These are phyloP conservation scores for Colletotrichum truncatum DNA, from an alignment of 2,329 filamentous ascomycete species.

Conservation along the genomic window DNA sequence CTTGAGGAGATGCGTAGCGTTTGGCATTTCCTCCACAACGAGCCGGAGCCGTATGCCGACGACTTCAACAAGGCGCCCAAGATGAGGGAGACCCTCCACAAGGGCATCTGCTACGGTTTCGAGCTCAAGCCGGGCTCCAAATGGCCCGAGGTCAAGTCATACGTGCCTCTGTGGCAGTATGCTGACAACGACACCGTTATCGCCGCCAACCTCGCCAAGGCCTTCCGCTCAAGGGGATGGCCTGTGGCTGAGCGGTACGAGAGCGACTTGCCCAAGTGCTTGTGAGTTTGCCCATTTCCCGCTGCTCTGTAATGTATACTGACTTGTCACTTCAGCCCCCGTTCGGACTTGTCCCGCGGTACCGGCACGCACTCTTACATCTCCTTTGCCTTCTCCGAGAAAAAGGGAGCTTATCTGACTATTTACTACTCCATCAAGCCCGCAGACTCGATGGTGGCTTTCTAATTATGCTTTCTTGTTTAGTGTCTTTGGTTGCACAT, in stretches of 20 bases:
- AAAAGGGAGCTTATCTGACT: slow-evolving; percentile 33
- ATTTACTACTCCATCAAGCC: slow-evolving; percentile 33
- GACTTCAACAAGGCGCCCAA: slow-evolving; percentile 27
- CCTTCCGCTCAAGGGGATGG: slow-evolving; percentile 27
- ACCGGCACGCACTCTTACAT: slow-evolving; percentile 31
- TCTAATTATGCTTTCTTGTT: background rate
- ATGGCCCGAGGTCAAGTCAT: slow-evolving; percentile 36
- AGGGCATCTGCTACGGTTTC: slow-evolving; percentile 38
- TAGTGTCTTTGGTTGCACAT: no score
- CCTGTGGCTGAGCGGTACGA: slow-evolving; percentile 27
- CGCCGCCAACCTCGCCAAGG: slow-evolving; percentile 24
- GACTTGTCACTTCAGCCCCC: slow-evolving; percentile 15
- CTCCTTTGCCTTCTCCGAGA: slow-evolving; percentile 32
- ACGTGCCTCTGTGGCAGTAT: slow-evolving; percentile 38
- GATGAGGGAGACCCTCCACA: slow-evolving; percentile 23
- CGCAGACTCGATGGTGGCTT: slow-evolving; percentile 11
- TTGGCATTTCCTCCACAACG: slow-evolving; percentile 38
- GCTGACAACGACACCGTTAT: slow-evolving; percentile 28
- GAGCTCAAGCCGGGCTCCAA: slow-evolving; percentile 35
- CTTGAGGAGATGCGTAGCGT: slow-evolving; percentile 34
- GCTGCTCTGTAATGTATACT: background rate
- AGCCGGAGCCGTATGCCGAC: slow-evolving; percentile 28
- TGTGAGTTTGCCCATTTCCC: slow-evolving; percentile 12
- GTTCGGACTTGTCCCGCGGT: slow-evolving; percentile 6
- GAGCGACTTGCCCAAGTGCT: slow-evolving; percentile 16